phyloP scores from a whole-genome alignment of 148 eudicot species.

The Fagopyrum homotropicum region DNA sequence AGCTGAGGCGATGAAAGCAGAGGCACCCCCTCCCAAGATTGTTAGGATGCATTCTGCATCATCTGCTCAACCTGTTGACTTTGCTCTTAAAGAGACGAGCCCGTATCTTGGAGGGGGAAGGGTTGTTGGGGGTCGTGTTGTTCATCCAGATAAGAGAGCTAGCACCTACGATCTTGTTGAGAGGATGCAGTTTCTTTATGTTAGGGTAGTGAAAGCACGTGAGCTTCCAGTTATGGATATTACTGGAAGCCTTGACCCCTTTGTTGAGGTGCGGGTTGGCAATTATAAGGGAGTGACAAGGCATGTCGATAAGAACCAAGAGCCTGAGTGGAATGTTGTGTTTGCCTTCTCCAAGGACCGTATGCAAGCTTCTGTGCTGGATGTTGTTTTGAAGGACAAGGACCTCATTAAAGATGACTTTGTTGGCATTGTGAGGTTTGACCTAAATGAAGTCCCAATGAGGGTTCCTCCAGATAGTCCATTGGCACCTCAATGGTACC shows the following conservation, averaged over 20 bases:
- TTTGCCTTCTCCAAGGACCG: constrained; percentile 91
- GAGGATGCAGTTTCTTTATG: constrained; percentile 78
- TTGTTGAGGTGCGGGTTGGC: constrained; percentile 79
- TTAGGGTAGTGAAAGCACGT: constrained; percentile 87
- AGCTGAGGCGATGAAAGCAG: constrained; percentile 37
- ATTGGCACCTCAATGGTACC: constrained; percentile 93
- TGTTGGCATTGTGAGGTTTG: constrained; percentile 79
- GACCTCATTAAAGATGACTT: constrained; percentile 83
- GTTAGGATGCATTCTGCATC: constrained; percentile 68
- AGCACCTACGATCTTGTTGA: constrained; percentile 92
- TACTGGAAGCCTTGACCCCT: constrained; percentile 88
- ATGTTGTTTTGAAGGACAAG: constrained; percentile 83
- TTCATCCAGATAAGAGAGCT: constrained; percentile 55
- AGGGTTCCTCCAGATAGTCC: constrained; percentile 98
- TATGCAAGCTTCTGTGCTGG: constrained; percentile 76
- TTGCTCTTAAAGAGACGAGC: constrained; percentile 90
- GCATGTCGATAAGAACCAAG: constrained; percentile 76
- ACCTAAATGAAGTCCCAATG: constrained; percentile 75
- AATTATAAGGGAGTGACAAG: constrained; percentile 88
- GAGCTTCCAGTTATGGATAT: constrained; percentile 89
- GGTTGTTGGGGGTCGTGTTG: constrained; percentile 85
- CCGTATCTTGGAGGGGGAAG: constrained; percentile 94
- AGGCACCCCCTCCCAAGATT: constrained; percentile 64
- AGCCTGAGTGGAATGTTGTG: constrained; percentile 85
- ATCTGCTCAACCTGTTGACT: constrained; percentile 75